Evolutionary conservation across 1,284 basidiomycete genomes (phyloP).

Genomic region (Xanthoconium separans): DNA sequence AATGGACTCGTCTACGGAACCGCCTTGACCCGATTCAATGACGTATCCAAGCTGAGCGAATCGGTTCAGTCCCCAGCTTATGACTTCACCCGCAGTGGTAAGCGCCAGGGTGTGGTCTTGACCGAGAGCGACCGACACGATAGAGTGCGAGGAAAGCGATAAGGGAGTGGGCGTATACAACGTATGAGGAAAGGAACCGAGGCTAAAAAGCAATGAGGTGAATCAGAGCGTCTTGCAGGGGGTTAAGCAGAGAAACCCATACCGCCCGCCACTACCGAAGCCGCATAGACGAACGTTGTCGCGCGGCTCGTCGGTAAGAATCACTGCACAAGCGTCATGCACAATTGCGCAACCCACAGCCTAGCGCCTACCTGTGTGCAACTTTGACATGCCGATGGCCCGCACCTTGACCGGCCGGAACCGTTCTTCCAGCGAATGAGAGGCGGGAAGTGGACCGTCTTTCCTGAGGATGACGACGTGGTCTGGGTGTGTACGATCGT

Average conservation of each 20-base stretch:
- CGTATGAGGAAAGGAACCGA: conserved; percentile 78
- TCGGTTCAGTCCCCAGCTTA: conserved; percentile 89
- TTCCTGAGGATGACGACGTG: conserved; percentile 58
- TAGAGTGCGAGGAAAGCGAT: conserved; percentile 49
- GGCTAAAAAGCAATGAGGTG: conserved; percentile 36
- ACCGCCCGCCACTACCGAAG: conserved; percentile 83
- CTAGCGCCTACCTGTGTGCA: conserved; percentile 62
- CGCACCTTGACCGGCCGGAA: conserved; percentile 64
- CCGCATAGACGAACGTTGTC: conserved; percentile 85
- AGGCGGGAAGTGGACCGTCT: conserved; percentile 21
- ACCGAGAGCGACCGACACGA: conserved; percentile 74
- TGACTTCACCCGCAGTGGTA: conserved; percentile 78
- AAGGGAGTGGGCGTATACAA: conserved; percentile 73
- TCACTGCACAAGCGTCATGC: conserved; percentile 36
- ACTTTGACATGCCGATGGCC: conserved; percentile 75
- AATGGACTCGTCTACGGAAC: conserved; percentile 53
- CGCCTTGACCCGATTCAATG: conserved; percentile 55
- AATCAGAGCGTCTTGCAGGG: conserved; percentile 3
- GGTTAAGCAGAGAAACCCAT: conserved; percentile 17
- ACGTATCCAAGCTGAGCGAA: conserved; percentile 89
- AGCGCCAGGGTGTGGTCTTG: conserved; percentile 94
- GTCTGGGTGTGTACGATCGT: conserved; percentile 82
- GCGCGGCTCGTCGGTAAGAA: conserved; percentile 71
- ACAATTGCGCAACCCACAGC: not conserved
- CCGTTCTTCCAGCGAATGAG: conserved; percentile 38